These are phyloP conservation scores for Aspergillus persii DNA, from an alignment of 2,329 filamentous ascomycete species.

Conservation along the genomic window DNA sequence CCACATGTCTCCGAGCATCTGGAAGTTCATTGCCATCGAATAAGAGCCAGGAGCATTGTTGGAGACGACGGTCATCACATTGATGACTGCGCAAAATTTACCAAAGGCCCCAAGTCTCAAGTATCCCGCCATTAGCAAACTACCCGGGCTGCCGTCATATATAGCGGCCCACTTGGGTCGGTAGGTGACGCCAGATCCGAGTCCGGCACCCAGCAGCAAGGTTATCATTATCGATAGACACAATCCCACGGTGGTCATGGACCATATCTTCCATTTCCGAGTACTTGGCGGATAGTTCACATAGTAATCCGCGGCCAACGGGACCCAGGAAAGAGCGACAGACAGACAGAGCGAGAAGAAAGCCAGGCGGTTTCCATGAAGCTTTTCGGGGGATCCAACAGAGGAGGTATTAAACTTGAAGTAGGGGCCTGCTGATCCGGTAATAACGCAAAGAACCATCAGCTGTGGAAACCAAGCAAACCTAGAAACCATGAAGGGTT, in stretches of 20 bases:
- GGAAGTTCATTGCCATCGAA: constrained; percentile 45
- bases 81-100: constrained; percentile 43
- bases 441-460: constrained; percentile 40
- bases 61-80: constrained; percentile 43
- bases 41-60: constrained; percentile 48
- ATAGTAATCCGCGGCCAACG: constrained; percentile 42
- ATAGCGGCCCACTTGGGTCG: constrained; percentile 22
- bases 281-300: constrained; percentile 44
- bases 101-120: constrained; percentile 42
- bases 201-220: constrained; percentile 41
- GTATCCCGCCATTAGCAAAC: constrained; percentile 40
- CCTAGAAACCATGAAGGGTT: constrained; percentile 15
- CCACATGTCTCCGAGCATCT: constrained; percentile 41
- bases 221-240: constrained; percentile 34
- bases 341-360: constrained; percentile 40
- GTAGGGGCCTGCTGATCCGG: constrained; percentile 38
- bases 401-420: constrained; percentile 34
- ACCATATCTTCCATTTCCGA: constrained; percentile 36
- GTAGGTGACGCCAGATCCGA: constrained; percentile 39
- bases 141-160: constrained; percentile 31
- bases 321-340: constrained; percentile 34
- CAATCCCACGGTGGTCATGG: constrained; percentile 37
- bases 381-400: constrained; percentile 20
- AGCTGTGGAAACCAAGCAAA: constrained; percentile 44
- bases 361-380: constrained; percentile 37